phyloP scores from a whole-genome alignment of 371 early-diverging fungal species.

The Rhizopus microsporus region DNA sequence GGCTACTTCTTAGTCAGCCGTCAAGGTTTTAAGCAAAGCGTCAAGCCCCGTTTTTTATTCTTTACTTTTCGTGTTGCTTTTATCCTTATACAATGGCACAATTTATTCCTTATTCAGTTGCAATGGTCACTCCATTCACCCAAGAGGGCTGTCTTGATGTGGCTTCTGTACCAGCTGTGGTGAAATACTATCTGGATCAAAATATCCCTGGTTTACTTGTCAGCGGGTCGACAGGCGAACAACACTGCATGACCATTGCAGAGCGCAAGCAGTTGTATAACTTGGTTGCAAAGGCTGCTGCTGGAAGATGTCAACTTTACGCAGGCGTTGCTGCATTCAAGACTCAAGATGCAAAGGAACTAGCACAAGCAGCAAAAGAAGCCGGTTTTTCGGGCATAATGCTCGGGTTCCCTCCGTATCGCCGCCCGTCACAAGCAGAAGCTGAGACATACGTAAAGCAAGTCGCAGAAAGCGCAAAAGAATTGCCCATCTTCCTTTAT shows the following conservation, averaged over 20 bases:
- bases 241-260: conserved; percentile 30
- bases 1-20: no score
- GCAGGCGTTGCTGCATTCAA: conserved; percentile 39
- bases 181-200: conserved; percentile 25
- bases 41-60: no score
- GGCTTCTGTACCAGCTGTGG: conserved; percentile 24
- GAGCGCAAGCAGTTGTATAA: conserved; percentile 30
- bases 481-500: conserved; percentile 30
- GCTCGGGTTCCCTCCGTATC: conserved; percentile 41
- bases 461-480: conserved; percentile 17
- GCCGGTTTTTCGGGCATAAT: conserved; percentile 29
- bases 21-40: no score
- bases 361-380: conserved; percentile 23
- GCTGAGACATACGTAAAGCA: conserved; percentile 20
- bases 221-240: conserved; percentile 34
- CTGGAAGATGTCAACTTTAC: conserved; percentile 21
- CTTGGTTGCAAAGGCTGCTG: conserved; percentile 12
- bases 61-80: neutral
- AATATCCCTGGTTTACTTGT: conserved; percentile 32
- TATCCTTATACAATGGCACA: conserved; percentile 1
- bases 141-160: conserved; percentile 19
- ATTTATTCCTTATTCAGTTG: conserved; percentile 29
- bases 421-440: conserved; percentile 24
- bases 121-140: conserved; percentile 35
- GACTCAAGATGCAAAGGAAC: conserved; percentile 30